Base-by-base conservation (phyloP, 768 basidiomycete species). In the Pulveroboletus ravenelii region DNA sequence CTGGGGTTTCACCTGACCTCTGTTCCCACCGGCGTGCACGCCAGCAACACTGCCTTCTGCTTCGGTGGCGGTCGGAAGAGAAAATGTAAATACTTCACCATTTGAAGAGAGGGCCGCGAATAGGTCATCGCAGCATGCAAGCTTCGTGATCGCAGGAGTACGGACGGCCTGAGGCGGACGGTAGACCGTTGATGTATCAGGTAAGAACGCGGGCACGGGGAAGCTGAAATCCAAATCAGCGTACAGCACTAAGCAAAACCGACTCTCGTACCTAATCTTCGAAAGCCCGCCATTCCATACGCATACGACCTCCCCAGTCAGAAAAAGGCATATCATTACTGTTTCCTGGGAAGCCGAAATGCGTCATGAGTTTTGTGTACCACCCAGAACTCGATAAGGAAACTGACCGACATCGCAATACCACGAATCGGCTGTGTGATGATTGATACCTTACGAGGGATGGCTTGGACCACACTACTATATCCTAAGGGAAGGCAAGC, bases 21-120 rank as follows among this genome's bases (percentile, higher is more conserved):
- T 72, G 41, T 66, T 65, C 53, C 42, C 59, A 23, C 60, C 30
- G 3, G 34, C 45, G 17, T 50, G 59, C 20, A 40, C 44, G 4
- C 48, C 46, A 14, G 53, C 4, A 13, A 39, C 41, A 6, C 52
- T 27, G 9, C 51, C 62, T 31, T 62, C 62, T 17, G 61, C 57
- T 20, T 73, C 70, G 15, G 66, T 48, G 35, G 74, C 64, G 10
- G 65, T 56, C 0, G 74, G 73, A 1, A 80, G 67, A 3, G 76
- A 71, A 62, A 94, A 96, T 0, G 85, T 88, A 65, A 91, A 97
- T 3, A 97, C 80, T 64, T 97, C 95, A n/a, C 95, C 95, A 44
- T 84, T 84, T 1, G 78, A 79, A 0, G 89, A 87, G 4, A 97
- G 71, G 0, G 91, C 89, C 0, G 88, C 93, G 56, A 97, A 90